These are phyloP conservation scores for Kodamaea sp. DNA, from an alignment of 1,139 yeast genomes.

Conservation along the genomic window DNA sequence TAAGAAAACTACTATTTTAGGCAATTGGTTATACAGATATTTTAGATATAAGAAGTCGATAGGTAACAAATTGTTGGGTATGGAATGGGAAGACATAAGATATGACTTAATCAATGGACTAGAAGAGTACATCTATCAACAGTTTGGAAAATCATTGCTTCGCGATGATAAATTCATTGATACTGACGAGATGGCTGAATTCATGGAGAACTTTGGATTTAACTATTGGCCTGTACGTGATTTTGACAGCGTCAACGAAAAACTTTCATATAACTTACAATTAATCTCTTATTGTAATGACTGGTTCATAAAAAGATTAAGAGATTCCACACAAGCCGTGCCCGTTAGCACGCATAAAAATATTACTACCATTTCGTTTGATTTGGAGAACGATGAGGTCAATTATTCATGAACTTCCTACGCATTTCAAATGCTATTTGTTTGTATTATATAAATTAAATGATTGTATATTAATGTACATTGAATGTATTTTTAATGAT, in stretches of 20 bases:
- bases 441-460: slow-evolving; percentile 3
- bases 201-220: slow-evolving; percentile 16
- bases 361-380: slow-evolving; percentile 16
- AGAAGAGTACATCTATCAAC: slow-evolving; percentile 34
- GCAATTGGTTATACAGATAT: slow-evolving; percentile 34
- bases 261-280: slow-evolving; percentile 25
- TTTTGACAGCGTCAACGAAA: slow-evolving; percentile 34
- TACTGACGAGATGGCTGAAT: not conserved
- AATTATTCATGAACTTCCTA: slow-evolving; percentile 7
- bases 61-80: slow-evolving; percentile 38
- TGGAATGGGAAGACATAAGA: slow-evolving; percentile 47
- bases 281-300: slow-evolving; percentile 27
- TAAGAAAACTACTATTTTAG: slow-evolving; percentile 25
- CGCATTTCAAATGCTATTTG: not conserved
- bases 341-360: no score
- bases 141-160: slow-evolving; percentile 27
- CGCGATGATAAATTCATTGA: slow-evolving; percentile 1
- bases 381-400: slow-evolving; percentile 26
- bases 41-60: slow-evolving; percentile 39
- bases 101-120: slow-evolving; percentile 38
- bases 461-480: no score
- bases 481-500: slow-evolving; percentile 19
- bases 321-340: not conserved
- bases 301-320: slow-evolving; percentile 19
- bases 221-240: slow-evolving; percentile 35